Base-by-base conservation (phyloP, 139 green algal genomes). In the Microglena sp. region DNA sequence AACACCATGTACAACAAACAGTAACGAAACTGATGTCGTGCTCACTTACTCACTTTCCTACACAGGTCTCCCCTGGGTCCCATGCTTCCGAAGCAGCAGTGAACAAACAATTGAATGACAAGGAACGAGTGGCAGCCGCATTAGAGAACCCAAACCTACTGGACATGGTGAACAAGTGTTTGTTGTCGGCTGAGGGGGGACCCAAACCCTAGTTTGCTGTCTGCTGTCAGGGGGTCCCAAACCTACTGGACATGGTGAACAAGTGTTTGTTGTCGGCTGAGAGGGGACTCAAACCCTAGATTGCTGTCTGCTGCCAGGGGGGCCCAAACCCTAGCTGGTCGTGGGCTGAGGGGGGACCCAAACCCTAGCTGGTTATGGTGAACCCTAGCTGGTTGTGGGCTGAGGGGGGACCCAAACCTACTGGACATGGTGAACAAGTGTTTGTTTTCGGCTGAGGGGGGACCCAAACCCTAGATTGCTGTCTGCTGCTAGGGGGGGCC, bases 71-170 rank as follows among this genome's bases (percentile, higher is more conserved):
- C 0, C 85, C 83, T 5, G 93, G 92, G 6, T 84, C 75, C 4
- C 93, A 98, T 64, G 70, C 82, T 15, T 86, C 81, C 27, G 92
- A 98, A 74, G 83, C 67, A 26, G 87, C 92, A 5, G 89, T 99
- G 1, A 99, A 98, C 80, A 97, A 96, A 77, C 94, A 99, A 83
- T 79, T 99, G 43, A 86, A 87, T 28, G 94, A 99, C 81, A 98
- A 99, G 85, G 94, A 99, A 64, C 77, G 94, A 0, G 92, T 98
- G 15, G 90, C 92, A 44, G 94, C 94, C 22, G 94, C 94, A 2
- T 76, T 99, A 45, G 94, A 99, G 62, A 99, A 99, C 73, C 82
- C 86, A 1, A 87, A 90, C 60, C 82, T 99, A 32, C 57, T 93
- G 4, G 79, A 87, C 5, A 96, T 96, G 88, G 94, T 98, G 7